These are phyloP conservation scores for Neobulgaria alba DNA, from an alignment of 2,329 filamentous ascomycete species.

Conservation along the genomic window DNA sequence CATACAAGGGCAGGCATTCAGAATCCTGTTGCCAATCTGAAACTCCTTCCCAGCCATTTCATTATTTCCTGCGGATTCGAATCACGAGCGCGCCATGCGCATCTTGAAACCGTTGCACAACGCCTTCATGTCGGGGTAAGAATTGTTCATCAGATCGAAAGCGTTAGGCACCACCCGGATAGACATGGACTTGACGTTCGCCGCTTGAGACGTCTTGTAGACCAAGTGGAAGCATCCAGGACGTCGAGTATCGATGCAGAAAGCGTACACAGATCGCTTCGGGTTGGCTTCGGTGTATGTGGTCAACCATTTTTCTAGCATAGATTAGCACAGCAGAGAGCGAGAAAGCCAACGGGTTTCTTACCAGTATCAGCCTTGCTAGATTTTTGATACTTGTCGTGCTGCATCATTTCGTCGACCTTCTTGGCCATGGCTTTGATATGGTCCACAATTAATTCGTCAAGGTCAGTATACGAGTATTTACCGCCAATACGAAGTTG, in stretches of 20 bases:
- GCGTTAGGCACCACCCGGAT: slow-evolving; percentile 90
- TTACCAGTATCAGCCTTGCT: slow-evolving; percentile 77
- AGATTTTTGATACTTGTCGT: slow-evolving; percentile 86
- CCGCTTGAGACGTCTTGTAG: slow-evolving; percentile 81
- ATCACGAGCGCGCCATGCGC: slow-evolving; percentile 14
- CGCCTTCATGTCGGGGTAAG: slow-evolving; percentile 90
- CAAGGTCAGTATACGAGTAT: slow-evolving; percentile 89
- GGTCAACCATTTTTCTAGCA: slow-evolving; percentile 81
- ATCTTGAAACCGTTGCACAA: slow-evolving; percentile 94
- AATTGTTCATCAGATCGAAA: slow-evolving; percentile 80
- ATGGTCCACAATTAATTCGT: slow-evolving; percentile 94
- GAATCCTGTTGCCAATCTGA: slow-evolving; percentile 2
- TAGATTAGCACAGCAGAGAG: slow-evolving; percentile 2
- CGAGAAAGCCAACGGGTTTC: slow-evolving; percentile 24
- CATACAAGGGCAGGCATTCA: not conserved
- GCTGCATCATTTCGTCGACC: slow-evolving; percentile 88
- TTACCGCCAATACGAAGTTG: slow-evolving; percentile 79
- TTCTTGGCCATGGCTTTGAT: slow-evolving; percentile 97
- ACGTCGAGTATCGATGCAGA: slow-evolving; percentile 87
- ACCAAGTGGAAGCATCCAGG: slow-evolving; percentile 93
- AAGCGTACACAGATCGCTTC: slow-evolving; percentile 84
- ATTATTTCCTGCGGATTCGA: slow-evolving; percentile 6
- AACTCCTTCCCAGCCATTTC: slow-evolving; percentile 21
- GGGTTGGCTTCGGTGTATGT: slow-evolving; percentile 97
- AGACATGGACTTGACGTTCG: slow-evolving; percentile 67